These are phyloP conservation scores for Mycosarcoma maydis DNA, from an alignment of 1,284 basidiomycete genomes.

Conservation along the genomic window DNA sequence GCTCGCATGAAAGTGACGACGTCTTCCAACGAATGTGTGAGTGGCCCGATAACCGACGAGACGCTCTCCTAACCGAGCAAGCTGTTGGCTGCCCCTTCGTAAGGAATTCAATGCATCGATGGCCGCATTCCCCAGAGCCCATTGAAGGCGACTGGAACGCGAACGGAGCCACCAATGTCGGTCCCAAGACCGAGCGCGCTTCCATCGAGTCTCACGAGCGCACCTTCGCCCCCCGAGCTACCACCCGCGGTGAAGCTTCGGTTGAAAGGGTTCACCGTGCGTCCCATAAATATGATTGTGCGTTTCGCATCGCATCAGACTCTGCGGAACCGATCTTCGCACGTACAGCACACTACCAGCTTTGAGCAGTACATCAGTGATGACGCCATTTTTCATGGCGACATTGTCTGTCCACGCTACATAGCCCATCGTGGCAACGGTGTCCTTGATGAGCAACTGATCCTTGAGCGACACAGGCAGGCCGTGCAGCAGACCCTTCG, in stretches of 20 bases:
- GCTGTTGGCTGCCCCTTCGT: slow-evolving; percentile 70
- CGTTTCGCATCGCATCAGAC: slow-evolving; percentile 86
- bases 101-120: slow-evolving; percentile 77
- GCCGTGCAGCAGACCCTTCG: slow-evolving; percentile 72
- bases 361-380: slow-evolving; percentile 73
- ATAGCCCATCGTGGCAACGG: too few species aligned
- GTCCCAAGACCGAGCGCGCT: slow-evolving; percentile 80
- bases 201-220: slow-evolving; percentile 79
- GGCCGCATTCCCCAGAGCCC: slow-evolving; percentile 85
- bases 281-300: slow-evolving; percentile 82
- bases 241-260: slow-evolving; percentile 77
- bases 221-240: slow-evolving; percentile 81
- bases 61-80: slow-evolving; percentile 75
- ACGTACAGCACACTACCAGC: slow-evolving; percentile 80
- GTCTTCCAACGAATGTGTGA: slow-evolving; percentile 73
- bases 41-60: slow-evolving; percentile 77
- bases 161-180: slow-evolving; percentile 73
- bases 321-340: slow-evolving; percentile 82
- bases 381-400: slow-evolving; percentile 10
- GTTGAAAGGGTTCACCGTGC: slow-evolving; percentile 78
- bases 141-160: slow-evolving; percentile 83
- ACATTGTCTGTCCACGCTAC: too few species aligned
- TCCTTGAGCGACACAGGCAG: slow-evolving; percentile 80
- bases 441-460: slow-evolving; percentile 72
- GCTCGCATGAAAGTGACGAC: slow-evolving; percentile 75